Evolutionary conservation across 2,329 filamentous ascomycete genomes (phyloP).

Genomic region (Trichoderma sp.): DNA sequence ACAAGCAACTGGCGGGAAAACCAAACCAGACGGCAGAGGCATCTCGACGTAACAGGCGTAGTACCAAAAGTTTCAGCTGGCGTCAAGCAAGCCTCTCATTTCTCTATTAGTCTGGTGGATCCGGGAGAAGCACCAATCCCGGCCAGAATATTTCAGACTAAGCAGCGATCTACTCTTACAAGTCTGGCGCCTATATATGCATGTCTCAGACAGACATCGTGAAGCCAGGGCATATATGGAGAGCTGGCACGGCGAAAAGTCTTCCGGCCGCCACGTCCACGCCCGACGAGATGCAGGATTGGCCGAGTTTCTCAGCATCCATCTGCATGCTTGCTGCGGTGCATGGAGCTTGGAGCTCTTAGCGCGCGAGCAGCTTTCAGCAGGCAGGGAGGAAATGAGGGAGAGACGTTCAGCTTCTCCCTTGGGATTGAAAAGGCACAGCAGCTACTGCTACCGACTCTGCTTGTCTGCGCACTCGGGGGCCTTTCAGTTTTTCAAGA

Average conservation of each 20-base stretch:
- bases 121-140: conserved; percentile 21
- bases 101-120: conserved; percentile 16
- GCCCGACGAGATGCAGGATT: conserved; percentile 21
- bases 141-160: background rate
- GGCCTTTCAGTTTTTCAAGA: background rate
- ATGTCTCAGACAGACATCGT: conserved; percentile 23
- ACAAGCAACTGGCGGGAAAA: background rate
- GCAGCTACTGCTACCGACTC: background rate
- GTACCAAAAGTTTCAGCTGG: conserved; percentile 28
- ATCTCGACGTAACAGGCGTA: conserved; percentile 38
- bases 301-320: conserved; percentile 17
- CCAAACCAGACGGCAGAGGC: background rate
- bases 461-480: background rate
- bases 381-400: background rate
- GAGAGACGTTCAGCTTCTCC: conserved; percentile 1
- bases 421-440: background rate
- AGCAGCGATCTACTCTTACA: conserved; percentile 26
- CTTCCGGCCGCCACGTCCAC: conserved; percentile 20
- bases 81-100: conserved; percentile 28
- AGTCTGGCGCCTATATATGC: conserved; percentile 25
- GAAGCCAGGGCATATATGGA: conserved; percentile 15
- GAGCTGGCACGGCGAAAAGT: conserved; percentile 13
- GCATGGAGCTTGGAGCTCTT: conserved; percentile 20
- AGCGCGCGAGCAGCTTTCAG: background rate
- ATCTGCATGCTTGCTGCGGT: conserved; percentile 18